Base-by-base conservation (phyloP, 208 protist species). In the Sergeia podlipaevii region DNA sequence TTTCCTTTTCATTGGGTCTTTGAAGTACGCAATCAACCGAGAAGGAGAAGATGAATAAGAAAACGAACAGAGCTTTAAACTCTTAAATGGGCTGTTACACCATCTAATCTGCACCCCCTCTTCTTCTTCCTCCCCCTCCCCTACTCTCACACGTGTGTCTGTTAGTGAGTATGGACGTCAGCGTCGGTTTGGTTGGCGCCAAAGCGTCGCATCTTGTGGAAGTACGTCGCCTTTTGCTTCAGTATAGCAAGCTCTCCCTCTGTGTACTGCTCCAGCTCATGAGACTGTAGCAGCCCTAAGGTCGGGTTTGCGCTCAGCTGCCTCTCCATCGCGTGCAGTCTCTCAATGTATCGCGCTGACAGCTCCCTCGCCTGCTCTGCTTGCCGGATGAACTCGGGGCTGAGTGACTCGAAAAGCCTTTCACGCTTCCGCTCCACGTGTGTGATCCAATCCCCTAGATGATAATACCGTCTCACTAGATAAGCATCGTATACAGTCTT, bases 401-500 rank as follows among this genome's bases (percentile, higher is more conserved):
- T 82, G 20, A 94, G 72, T 7, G 59, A 55, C 26, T 77, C 72
- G 15, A 94, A 61, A 15, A 94, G 54, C 20, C 69, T 50, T 17
- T 62, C 71, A 0, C 83, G 73, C 63, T 91, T 89, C 51, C 62
- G 45, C 66, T 91, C 78, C 1, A 94, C 87, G 56, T 86, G 63
- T 36, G 30, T 66, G 48, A 83, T 74, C 84, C 87, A 94, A 54
- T 94, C 87, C 2, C 38, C 74, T 5, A 94, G 63, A 28, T 85
- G 74, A 52, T 87, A 94, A 60, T 90, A 91, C 23, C 87, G 83
- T 8, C 87, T 80, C 13, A 91, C 83, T 4, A 94, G 58, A 50
- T 76, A 88, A 2, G 87, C 87, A 60, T 94, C 87, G 59, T 87
- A 91, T 11, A 94, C 56, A 6, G 87, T 88, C 53, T 94, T 94